Percentiles rank a stretch among this genome's conserved stretches.
phyloP scores from a whole-genome alignment of 225 moss, liverwort and hornwort species.

The Marchantia polymorpha region DNA sequence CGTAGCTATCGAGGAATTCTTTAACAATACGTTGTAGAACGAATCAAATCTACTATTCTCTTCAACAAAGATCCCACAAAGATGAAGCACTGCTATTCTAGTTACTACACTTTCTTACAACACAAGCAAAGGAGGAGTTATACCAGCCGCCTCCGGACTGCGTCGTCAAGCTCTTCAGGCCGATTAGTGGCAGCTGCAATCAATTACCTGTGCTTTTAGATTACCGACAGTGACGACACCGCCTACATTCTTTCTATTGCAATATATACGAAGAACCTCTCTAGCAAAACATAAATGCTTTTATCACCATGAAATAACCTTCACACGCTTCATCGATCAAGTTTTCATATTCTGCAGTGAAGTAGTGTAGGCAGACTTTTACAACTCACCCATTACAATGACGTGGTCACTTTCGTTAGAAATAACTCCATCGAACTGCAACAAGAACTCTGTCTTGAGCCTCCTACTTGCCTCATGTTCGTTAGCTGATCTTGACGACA shows the following conservation, averaged over 20 bases:
- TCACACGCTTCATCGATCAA: too few species aligned
- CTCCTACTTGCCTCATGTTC: constrained; percentile 98
- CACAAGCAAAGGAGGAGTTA: not conserved
- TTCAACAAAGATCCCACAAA: too few species aligned
- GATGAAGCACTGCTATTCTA: too few species aligned
- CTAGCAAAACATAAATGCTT: too few species aligned
- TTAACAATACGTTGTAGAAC: too few species aligned
- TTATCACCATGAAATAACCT: too few species aligned
- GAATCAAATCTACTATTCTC: too few species aligned
- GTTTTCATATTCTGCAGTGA: not conserved
- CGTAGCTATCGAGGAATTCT: too few species aligned
- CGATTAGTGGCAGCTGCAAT: constrained; percentile 85
- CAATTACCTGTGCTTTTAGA: not conserved
- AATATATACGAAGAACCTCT: too few species aligned
- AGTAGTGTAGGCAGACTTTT: not conserved
- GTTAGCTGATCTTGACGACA: constrained; percentile 79
- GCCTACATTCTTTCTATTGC: too few species aligned
- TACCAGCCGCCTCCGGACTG: constrained; percentile 85
- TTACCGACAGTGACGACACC: too few species aligned
- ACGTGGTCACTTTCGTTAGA: constrained; percentile 84
- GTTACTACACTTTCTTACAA: not conserved
- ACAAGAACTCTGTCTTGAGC: constrained; percentile 91
- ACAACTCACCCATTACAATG: constrained; percentile 76
- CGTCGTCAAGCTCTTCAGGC: constrained; percentile 89
- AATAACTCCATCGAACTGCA: constrained; percentile 94